Conservation (phyloP, 2,329 filamentous ascomycete species). For the Pseudocercospora vitis region DNA sequence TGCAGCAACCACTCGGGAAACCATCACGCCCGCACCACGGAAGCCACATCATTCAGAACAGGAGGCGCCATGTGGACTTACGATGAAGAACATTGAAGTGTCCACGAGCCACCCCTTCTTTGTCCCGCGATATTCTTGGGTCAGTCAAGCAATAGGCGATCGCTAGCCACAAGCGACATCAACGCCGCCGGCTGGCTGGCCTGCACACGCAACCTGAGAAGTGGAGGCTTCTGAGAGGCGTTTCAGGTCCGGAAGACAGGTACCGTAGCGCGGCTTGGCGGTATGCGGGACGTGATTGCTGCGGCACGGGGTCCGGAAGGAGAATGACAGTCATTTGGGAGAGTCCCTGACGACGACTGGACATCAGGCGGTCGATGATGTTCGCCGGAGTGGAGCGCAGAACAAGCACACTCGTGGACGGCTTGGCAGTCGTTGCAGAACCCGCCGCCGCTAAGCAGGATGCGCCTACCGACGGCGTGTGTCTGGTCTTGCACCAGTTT, state of each 20-base stretch:
- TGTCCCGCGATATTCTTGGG: not conserved
- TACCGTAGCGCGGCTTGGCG: conserved; percentile 3
- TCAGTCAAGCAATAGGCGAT: not conserved
- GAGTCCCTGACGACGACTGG: too few species aligned
- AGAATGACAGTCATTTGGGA: not conserved
- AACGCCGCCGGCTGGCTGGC: not conserved
- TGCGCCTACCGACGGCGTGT: too few species aligned
- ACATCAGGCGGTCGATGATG: too few species aligned
- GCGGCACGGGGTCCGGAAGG: not conserved
- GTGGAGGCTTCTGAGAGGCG: not conserved
- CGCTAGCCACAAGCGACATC: not conserved
- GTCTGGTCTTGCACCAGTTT: not conserved
- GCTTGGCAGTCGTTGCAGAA: not conserved
- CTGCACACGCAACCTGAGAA: not conserved
- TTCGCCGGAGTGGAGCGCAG: too few species aligned
- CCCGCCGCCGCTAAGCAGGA: too few species aligned
- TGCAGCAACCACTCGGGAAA: too few species aligned
- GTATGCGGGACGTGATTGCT: not conserved
- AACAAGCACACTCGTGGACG: not conserved
- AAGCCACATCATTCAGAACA: not conserved
- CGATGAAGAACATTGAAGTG: too few species aligned
- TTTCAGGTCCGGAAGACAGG: not conserved
- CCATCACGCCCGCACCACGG: too few species aligned
- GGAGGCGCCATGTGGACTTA: not conserved
- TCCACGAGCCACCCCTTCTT: not conserved